Percentiles rank a stretch among this genome's conserved stretches.
phyloP scores from a whole-genome alignment of 352 stramenopile species.

The Pythium sukuiense region DNA sequence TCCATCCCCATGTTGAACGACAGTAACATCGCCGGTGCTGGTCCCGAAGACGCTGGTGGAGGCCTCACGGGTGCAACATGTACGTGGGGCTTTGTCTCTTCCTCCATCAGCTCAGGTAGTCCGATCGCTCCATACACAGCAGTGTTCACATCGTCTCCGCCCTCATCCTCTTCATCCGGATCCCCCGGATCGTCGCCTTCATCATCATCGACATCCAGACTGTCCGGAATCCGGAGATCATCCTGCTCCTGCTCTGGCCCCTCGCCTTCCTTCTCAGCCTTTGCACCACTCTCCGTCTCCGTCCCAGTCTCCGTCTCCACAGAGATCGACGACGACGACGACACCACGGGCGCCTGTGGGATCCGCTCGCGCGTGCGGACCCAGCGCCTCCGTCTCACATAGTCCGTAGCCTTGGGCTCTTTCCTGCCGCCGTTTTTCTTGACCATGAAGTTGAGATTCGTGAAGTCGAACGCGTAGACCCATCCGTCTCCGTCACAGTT shows the following conservation, averaged over 20 bases:
- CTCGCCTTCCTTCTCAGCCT: not conserved
- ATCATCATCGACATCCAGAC: constrained; percentile 28
- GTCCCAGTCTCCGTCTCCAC: not conserved
- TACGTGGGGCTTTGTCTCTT: not conserved
- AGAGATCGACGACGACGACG: not conserved
- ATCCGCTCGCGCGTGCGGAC: constrained; percentile 51
- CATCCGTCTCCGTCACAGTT: constrained; percentile 70
- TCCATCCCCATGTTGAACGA: constrained; percentile 43
- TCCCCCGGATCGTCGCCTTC: constrained; percentile 33
- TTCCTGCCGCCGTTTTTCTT: constrained; percentile 57
- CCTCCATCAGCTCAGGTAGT: not conserved
- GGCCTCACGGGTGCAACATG: not conserved
- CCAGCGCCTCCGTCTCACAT: constrained; percentile 69
- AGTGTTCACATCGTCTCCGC: constrained; percentile 16
- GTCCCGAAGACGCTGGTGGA: not conserved
- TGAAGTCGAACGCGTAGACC: constrained; percentile 81
- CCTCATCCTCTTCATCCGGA: constrained; percentile 29
- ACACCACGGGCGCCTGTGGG: not conserved
- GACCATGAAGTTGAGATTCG: constrained; percentile 70
- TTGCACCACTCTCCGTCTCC: not conserved
- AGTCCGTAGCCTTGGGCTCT: constrained; percentile 57
- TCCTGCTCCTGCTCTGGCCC: constrained; percentile 9
- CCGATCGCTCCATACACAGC: not conserved
- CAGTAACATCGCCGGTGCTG: not conserved
- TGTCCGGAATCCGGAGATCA: constrained; percentile 12